Evolutionary conservation across 352 stramenopile genomes (phyloP).

Genomic region (Globisporangium barbulae): DNA sequence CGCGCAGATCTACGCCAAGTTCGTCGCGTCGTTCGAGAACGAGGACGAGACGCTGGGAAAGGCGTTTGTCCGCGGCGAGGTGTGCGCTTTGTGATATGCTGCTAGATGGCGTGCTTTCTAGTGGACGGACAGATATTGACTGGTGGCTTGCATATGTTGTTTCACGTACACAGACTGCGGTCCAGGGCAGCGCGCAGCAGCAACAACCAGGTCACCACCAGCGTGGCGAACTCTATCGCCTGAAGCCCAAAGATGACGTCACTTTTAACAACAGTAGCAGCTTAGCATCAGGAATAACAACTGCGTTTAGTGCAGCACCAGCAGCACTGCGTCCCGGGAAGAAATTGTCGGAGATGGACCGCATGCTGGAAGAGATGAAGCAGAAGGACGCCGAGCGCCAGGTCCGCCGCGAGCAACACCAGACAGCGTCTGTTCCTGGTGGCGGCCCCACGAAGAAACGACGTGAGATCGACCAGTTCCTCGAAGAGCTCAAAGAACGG

Average conservation of each 20-base stretch:
- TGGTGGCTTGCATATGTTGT: background rate
- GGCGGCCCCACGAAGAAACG: constrained; percentile 35
- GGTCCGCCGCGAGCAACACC: constrained; percentile 22
- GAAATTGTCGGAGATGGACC: constrained; percentile 63
- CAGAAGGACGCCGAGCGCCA: constrained; percentile 35
- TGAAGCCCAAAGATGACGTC: constrained; percentile 22
- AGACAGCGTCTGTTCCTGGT: background rate
- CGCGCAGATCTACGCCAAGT: constrained; percentile 85
- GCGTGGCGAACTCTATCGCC: constrained; percentile 30
- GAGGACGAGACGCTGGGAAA: constrained; percentile 61
- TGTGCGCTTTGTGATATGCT: background rate
- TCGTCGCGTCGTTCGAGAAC: constrained; percentile 88
- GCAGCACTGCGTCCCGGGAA: constrained; percentile 14
- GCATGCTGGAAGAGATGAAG: constrained; percentile 73
- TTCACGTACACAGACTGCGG: constrained; percentile 7
- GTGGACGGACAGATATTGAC: background rate
- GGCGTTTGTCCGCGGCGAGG: constrained; percentile 50
- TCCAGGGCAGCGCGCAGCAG: constrained; percentile 3
- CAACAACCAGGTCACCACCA: background rate
- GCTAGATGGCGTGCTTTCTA: background rate
- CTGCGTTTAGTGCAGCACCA: constrained; percentile 1
- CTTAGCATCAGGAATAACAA: background rate
- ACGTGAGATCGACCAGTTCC: constrained; percentile 84
- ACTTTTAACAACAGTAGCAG: background rate
- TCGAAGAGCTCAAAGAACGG: constrained; percentile 88